Evolutionary conservation across 139 green algal species (phyloP).

Genomic region (Limnomonas spitsbergensis): DNA sequence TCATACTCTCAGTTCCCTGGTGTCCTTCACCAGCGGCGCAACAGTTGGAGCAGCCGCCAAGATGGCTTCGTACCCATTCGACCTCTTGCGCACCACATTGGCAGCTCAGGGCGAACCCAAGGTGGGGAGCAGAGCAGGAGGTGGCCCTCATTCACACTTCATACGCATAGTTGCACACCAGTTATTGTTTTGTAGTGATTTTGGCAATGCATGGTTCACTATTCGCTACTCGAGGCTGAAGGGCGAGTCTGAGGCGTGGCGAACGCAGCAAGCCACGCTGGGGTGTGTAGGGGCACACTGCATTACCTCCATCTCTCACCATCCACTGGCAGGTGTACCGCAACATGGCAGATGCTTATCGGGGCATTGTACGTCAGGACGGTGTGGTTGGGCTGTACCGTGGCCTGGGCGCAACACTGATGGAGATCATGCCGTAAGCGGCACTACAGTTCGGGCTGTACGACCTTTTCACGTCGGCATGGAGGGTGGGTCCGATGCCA

Average conservation of each 20-base stretch:
- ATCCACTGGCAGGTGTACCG: conserved; percentile 78
- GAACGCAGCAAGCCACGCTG: no score
- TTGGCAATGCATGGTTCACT: no score
- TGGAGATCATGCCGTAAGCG: conserved; percentile 97
- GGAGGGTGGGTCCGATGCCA: neutral
- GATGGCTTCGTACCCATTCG: conserved; percentile 93
- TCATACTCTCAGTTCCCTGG: no score
- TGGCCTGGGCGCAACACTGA: conserved; percentile 83
- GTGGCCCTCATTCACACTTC: no score
- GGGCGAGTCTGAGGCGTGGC: no score
- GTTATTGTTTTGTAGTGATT: no score
- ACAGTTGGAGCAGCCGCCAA: conserved; percentile 87
- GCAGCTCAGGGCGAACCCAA: conserved; percentile 93
- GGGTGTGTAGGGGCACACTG: no score
- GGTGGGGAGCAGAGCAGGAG: no score
- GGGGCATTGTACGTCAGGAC: neutral
- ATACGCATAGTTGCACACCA: no score
- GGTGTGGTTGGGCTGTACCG: conserved; percentile 58
- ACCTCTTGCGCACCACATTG: conserved; percentile 94
- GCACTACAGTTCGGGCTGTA: conserved; percentile 96
- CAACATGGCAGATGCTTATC: conserved; percentile 63
- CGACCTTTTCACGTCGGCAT: conserved; percentile 72
- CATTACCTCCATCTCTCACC: no score
- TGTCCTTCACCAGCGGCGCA: conserved; percentile 84
- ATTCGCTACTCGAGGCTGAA: no score